Evolutionary conservation across 1,139 yeast species (phyloP), one percentile per base, ranked within the genome.

Genomic region (Kurtzmaniella quercitrusa): DNA sequence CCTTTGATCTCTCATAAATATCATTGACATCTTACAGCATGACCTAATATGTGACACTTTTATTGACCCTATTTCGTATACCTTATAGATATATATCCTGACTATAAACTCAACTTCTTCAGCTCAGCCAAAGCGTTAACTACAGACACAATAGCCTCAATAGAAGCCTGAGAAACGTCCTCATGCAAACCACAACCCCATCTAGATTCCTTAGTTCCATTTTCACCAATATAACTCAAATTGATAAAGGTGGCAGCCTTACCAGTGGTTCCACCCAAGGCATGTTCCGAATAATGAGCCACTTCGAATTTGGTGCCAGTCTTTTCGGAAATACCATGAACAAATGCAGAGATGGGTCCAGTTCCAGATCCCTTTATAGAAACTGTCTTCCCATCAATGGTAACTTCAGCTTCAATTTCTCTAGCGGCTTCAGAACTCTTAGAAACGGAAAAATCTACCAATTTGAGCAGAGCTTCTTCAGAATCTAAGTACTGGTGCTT

Each of bases 121-220:
- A 53, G 38, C 37, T 58, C 62, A 44, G 62, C 55, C 51, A 65
- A 60, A 18, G 66, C 53, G 54, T 73, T 72, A 39, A 70, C 65
- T 23, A 68, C 69, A 37, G 76, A 61, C 46, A 72, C 58, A 52
- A 73, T 72, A 46, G 78, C 77, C 51, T 71, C 67, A 50, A 73
- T 65, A 2, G 77, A 70, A n/a, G 78, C 74, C 58, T 70, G 68
- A 15, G 73, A 61, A 37, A 70, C 75, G 60, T 73, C 78, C 38
- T 68, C 61, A 52, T 72, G 63, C 41, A 73, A 66, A 48, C 77
- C 77, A 50, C 72, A 67, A 25, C 78, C 78, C 78, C 78, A 73
- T 47, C 55, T 58, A 44, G 56, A 57, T 36, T 55, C 58, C 47
- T 57, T 59, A 38, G 56, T 53, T 41, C 66, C 65, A 3, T 56